Evolutionary conservation across 306 rosid species (phyloP).

Genomic region (Dalbergia cochinchinensis): DNA sequence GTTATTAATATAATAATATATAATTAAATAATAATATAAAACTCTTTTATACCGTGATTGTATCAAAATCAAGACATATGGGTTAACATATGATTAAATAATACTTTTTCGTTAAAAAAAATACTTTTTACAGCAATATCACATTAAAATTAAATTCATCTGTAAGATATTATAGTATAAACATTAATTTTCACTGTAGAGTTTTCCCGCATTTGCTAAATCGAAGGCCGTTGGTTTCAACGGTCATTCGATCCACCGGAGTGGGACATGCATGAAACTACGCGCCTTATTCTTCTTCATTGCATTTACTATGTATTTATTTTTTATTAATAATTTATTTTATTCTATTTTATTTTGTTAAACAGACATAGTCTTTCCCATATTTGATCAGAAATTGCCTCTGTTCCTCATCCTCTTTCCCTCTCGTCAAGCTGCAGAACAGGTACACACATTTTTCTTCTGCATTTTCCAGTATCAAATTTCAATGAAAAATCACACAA

Average conservation of each 20-base stretch:
- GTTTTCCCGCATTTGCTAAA: conserved; percentile 28
- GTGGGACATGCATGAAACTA: conserved; percentile 50
- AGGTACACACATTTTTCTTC: conserved; percentile 46
- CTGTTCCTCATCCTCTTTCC: conserved; percentile 44
- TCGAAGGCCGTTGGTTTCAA: conserved; percentile 57
- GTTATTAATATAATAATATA: too few species aligned
- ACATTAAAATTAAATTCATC: too few species aligned
- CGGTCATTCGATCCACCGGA: conserved; percentile 48
- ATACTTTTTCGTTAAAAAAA: too few species aligned
- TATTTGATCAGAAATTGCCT: conserved; percentile 41
- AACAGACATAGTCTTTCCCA: conserved; percentile 27
- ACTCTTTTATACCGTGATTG: too few species aligned
- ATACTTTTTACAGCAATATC: too few species aligned
- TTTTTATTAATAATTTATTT: neutral
- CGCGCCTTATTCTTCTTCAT: conserved; percentile 40
- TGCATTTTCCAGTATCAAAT: conserved; percentile 16
- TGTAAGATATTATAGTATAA: too few species aligned
- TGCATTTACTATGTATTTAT: conserved; percentile 2
- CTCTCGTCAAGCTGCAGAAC: conserved; percentile 56
- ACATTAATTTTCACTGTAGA: neutral
- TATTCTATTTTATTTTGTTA: neutral
- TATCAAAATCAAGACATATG: too few species aligned
- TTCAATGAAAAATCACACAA: neutral
- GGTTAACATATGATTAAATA: too few species aligned
- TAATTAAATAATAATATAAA: too few species aligned